Evolutionary conservation across 306 rosid genomes (phyloP).

Genomic region (Morella rubra): DNA sequence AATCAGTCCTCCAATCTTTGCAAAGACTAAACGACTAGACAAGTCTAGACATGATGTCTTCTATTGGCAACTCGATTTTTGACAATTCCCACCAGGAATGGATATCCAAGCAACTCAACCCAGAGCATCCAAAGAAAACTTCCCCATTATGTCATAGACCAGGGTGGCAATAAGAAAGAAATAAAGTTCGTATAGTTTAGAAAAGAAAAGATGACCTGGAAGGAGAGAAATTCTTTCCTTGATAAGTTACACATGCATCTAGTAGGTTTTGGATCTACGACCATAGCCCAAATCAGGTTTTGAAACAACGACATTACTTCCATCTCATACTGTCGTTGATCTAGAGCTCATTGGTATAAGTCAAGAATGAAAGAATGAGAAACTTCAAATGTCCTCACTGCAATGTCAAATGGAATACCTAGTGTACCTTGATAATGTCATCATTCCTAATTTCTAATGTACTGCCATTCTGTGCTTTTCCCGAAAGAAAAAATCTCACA

Average conservation of each 20-base stretch:
- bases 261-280: too few relatives aligned
- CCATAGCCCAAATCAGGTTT: too few relatives aligned
- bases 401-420: too few relatives aligned
- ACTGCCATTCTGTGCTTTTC: background rate
- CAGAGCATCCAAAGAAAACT: background rate
- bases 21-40: background rate
- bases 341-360: background rate
- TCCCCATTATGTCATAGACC: background rate
- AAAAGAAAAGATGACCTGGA: background rate
- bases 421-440: background rate
- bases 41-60: background rate
- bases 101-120: background rate
- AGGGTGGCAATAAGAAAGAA: background rate
- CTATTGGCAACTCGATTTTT: background rate
- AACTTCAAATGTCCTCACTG: background rate
- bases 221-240: too few relatives aligned
- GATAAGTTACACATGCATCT: too few relatives aligned
- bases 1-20: background rate
- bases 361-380: background rate
- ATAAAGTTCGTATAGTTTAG: background rate
- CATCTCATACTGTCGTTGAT: background rate
- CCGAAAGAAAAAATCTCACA: slow-evolving; percentile 9
- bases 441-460: background rate
- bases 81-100: background rate
- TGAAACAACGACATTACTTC: too few relatives aligned